These are phyloP conservation scores for Penicillium fuscoglaucum DNA, from an alignment of 2,329 filamentous ascomycete species.

Conservation along the genomic window DNA sequence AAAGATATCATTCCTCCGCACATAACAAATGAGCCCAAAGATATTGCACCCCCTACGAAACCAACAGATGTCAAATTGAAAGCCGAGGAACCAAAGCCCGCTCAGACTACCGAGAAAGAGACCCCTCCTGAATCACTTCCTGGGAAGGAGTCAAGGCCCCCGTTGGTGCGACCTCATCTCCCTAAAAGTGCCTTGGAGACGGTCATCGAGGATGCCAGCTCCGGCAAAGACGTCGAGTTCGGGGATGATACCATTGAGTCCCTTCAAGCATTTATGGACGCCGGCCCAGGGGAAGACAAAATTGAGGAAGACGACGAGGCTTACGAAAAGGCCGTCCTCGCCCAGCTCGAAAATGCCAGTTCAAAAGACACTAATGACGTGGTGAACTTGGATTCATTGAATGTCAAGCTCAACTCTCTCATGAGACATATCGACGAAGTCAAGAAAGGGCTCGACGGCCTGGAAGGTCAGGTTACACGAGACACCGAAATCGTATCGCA, in stretches of 20 bases:
- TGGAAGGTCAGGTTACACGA: slow-evolving; percentile 41
- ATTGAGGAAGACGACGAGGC: slow-evolving; percentile 34
- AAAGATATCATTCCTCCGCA: slow-evolving; percentile 28
- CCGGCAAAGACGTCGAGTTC: slow-evolving; percentile 41
- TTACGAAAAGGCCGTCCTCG: slow-evolving; percentile 33
- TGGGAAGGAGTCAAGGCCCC: slow-evolving; percentile 21
- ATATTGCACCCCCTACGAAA: slow-evolving; percentile 9
- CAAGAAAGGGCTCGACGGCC: slow-evolving; percentile 40
- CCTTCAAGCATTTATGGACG: slow-evolving; percentile 44
- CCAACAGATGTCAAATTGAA: slow-evolving; percentile 1
- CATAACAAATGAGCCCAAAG: slow-evolving; percentile 11
- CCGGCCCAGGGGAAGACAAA: slow-evolving; percentile 27
- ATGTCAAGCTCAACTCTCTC: slow-evolving; percentile 42
- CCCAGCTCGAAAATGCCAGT: slow-evolving; percentile 25
- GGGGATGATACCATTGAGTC: slow-evolving; percentile 50
- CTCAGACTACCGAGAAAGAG: neutral
- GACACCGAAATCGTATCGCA: slow-evolving; percentile 20
- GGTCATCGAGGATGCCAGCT: slow-evolving; percentile 43
- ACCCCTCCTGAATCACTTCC: slow-evolving; percentile 4
- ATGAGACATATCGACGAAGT: slow-evolving; percentile 44
- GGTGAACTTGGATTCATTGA: slow-evolving; percentile 39
- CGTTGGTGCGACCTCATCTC: slow-evolving; percentile 39
- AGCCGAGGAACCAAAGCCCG: neutral
- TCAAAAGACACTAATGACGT: slow-evolving; percentile 22
- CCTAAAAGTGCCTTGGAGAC: slow-evolving; percentile 46